Evolutionary conservation across 2,329 filamentous ascomycete species (phyloP).

Genomic region (Talaromyces sp.): DNA sequence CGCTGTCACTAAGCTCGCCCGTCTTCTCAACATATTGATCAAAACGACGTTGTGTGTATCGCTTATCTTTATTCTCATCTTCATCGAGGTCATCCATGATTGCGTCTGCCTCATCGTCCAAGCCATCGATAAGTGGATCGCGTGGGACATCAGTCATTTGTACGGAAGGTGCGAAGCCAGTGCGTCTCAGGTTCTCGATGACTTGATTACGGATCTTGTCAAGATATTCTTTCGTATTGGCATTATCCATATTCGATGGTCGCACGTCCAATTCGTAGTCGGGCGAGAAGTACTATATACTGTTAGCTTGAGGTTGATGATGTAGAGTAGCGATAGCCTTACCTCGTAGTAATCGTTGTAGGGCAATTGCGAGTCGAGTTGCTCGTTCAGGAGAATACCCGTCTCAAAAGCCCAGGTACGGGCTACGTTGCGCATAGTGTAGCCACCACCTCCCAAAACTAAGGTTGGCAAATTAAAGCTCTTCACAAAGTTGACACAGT

Average conservation of each 20-base stretch:
- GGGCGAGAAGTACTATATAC: constrained; percentile 61
- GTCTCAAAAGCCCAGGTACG: constrained; percentile 66
- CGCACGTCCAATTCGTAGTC: constrained; percentile 68
- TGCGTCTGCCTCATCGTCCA: constrained; percentile 64
- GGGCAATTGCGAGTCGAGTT: constrained; percentile 77
- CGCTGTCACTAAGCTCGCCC: constrained; percentile 81
- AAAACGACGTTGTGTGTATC: constrained; percentile 76
- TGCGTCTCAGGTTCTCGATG: constrained; percentile 64
- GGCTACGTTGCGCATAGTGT: constrained; percentile 64
- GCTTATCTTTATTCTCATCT: constrained; percentile 79
- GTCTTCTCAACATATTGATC: constrained; percentile 74
- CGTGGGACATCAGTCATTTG: constrained; percentile 64
- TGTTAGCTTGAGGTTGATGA: neutral
- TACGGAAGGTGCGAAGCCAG: constrained; percentile 60
- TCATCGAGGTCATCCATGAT: constrained; percentile 70
- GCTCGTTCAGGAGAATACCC: constrained; percentile 77
- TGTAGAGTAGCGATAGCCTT: constrained; percentile 21
- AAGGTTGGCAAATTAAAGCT: constrained; percentile 64
- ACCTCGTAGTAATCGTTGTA: constrained; percentile 94
- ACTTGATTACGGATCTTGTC: constrained; percentile 66
- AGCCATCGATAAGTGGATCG: constrained; percentile 51
- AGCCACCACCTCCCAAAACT: constrained; percentile 65
- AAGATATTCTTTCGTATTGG: constrained; percentile 65
- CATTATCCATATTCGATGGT: constrained; percentile 70
- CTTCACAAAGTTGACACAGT: constrained; percentile 67